Conservation (phyloP, 2,329 filamentous ascomycete species). For the Helotiales sp. region DNA sequence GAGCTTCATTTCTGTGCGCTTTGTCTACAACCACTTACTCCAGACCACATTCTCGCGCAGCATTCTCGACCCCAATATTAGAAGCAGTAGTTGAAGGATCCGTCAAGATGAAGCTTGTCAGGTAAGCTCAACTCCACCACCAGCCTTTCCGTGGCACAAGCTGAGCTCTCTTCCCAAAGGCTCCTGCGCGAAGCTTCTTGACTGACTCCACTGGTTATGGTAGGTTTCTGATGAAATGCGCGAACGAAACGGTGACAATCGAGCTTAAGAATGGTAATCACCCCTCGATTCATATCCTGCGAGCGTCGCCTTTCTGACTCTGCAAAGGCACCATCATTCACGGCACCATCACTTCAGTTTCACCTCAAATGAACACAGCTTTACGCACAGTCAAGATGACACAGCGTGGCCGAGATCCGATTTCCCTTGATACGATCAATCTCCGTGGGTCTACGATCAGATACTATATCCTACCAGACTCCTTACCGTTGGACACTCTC, state of each 20-base stretch:
- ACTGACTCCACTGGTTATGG: constrained; percentile 31
- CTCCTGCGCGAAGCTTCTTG: constrained; percentile 38
- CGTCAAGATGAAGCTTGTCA: constrained; percentile 89
- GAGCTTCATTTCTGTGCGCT: background rate
- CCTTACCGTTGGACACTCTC: constrained; percentile 89
- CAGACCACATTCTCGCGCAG: background rate
- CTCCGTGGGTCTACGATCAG: constrained; percentile 94
- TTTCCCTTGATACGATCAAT: constrained; percentile 92
- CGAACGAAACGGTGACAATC: constrained; percentile 97
- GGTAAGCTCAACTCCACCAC: constrained; percentile 57
- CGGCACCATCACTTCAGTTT: constrained; percentile 95
- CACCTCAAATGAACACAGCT: constrained; percentile 97
- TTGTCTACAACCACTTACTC: background rate
- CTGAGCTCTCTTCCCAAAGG: constrained; percentile 48
- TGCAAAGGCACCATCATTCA: constrained; percentile 94
- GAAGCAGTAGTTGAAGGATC: background rate
- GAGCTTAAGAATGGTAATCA: constrained; percentile 92
- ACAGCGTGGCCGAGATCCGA: constrained; percentile 79
- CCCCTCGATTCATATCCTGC: background rate
- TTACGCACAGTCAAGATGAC: constrained; percentile 98
- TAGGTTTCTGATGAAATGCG: constrained; percentile 99
- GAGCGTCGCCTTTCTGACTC: background rate
- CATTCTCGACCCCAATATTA: background rate
- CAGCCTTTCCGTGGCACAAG: constrained; percentile 37
- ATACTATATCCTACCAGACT: constrained; percentile 96